These are phyloP conservation scores for Pisolithus marmoratus DNA, from an alignment of 768 basidiomycete genomes.

Conservation along the genomic window DNA sequence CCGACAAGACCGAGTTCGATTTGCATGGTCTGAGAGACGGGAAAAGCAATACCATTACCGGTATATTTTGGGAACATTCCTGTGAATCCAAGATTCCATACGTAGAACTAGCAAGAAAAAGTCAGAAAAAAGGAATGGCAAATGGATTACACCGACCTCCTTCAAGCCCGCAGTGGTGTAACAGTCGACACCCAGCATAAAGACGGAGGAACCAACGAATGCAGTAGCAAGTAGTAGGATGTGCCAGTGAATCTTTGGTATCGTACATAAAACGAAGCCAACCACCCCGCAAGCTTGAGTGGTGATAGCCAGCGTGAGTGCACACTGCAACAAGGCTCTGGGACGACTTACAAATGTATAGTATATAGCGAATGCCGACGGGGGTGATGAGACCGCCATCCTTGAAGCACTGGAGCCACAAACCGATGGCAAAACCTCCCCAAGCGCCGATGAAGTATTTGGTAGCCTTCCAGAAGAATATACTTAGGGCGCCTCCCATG, in stretches of 20 bases:
- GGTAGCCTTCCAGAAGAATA: constrained; percentile 91
- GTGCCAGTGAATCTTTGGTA: constrained; percentile 84
- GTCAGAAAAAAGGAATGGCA: neutral
- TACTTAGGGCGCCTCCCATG: constrained; percentile 77
- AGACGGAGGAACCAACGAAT: constrained; percentile 83
- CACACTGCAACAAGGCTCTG: constrained; percentile 3
- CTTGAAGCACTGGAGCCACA: constrained; percentile 84
- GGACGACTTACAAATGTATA: constrained; percentile 65
- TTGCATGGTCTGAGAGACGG: constrained; percentile 85
- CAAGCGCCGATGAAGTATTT: constrained; percentile 66
- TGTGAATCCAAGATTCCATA: constrained; percentile 90
- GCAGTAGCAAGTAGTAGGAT: constrained; percentile 83
- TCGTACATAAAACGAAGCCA: constrained; percentile 79
- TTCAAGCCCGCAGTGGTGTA: constrained; percentile 89
- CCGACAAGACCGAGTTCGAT: constrained; percentile 89
- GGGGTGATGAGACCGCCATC: constrained; percentile 75
- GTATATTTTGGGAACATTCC: constrained; percentile 74
- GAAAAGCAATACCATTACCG: constrained; percentile 63
- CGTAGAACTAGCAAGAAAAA: constrained; percentile 64
- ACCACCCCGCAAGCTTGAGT: constrained; percentile 59
- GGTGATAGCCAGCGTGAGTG: constrained; percentile 16
- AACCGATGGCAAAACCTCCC: constrained; percentile 74
- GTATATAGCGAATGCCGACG: constrained; percentile 81
- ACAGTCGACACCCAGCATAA: constrained; percentile 92
- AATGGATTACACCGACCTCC: constrained; percentile 51